These are phyloP conservation scores for Lactifluus volemus DNA, from an alignment of 768 basidiomycete species.

Conservation along the genomic window DNA sequence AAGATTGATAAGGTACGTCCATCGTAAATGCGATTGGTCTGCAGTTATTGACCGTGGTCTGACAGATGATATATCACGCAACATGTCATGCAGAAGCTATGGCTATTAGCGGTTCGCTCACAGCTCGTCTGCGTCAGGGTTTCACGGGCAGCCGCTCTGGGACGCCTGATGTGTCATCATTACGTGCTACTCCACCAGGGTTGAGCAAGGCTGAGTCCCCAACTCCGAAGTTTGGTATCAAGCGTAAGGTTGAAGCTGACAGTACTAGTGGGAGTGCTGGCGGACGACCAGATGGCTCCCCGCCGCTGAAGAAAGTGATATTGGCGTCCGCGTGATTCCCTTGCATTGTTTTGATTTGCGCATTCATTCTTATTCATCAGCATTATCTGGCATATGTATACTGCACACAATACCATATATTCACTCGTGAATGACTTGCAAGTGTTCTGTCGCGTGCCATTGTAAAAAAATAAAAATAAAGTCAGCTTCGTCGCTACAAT, in stretches of 20 bases:
- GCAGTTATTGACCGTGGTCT: neutral
- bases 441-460: neutral
- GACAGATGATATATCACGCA: conserved; percentile 90
- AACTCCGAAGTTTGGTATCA: conserved; percentile 47
- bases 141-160: conserved; percentile 57
- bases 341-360: conserved; percentile 2
- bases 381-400: conserved; percentile 18
- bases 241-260: conserved; percentile 66
- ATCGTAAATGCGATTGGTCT: neutral
- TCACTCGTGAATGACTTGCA: neutral
- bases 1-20: conserved; percentile 68
- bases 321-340: conserved; percentile 22
- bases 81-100: conserved; percentile 85
- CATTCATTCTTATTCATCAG: conserved; percentile 13
- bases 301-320: conserved; percentile 60
- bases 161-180: conserved; percentile 53
- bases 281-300: conserved; percentile 39
- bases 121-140: conserved; percentile 58
- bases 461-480: no score
- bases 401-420: conserved; percentile 17
- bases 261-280: conserved; percentile 20
- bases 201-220: conserved; percentile 30
- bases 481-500: no score
- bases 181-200: conserved; percentile 33
- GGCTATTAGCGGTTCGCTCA: conserved; percentile 43